Evolutionary conservation across 2,329 filamentous ascomycete species (phyloP).

Genomic region (Pseudogymnoascus sp.): DNA sequence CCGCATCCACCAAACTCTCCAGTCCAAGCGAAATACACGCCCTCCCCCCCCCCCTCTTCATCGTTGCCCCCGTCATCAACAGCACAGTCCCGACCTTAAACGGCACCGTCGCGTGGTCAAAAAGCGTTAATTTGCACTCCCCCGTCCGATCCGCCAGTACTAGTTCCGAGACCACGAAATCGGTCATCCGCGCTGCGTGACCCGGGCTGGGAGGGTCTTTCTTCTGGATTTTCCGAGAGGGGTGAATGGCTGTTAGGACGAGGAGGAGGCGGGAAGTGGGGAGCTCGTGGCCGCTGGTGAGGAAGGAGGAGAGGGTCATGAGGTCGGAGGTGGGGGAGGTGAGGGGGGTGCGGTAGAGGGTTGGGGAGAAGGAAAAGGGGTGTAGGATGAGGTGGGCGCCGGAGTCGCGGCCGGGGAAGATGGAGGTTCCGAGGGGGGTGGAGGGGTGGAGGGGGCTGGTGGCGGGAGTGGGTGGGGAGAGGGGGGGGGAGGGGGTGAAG

Average conservation of each 20-base stretch:
- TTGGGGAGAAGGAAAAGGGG: conserved; percentile 35
- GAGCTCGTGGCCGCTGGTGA: conserved; percentile 45
- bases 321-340: conserved; percentile 28
- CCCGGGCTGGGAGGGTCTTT: not conserved
- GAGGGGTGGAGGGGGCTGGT: conserved; percentile 24
- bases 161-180: not conserved
- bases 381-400: conserved; percentile 46
- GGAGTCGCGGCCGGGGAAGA: conserved; percentile 48
- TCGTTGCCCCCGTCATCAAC: not conserved
- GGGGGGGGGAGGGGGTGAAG: conserved; percentile 35
- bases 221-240: not conserved
- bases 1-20: conserved; percentile 43
- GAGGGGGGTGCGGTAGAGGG: conserved; percentile 38
- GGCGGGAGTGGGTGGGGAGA: conserved; percentile 37
- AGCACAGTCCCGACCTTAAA: not conserved
- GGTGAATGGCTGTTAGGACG: not conserved
- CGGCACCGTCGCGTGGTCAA: not conserved
- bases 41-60: conserved; percentile 8
- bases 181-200: not conserved
- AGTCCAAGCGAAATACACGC: conserved; percentile 29
- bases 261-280: conserved; percentile 3
- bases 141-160: not conserved
- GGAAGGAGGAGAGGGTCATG: conserved; percentile 36
- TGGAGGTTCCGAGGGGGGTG: conserved; percentile 42
- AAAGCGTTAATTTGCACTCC: not conserved